phyloP scores from a whole-genome alignment of 208 protist genomes.

The Trypanosoma cruzi region DNA sequence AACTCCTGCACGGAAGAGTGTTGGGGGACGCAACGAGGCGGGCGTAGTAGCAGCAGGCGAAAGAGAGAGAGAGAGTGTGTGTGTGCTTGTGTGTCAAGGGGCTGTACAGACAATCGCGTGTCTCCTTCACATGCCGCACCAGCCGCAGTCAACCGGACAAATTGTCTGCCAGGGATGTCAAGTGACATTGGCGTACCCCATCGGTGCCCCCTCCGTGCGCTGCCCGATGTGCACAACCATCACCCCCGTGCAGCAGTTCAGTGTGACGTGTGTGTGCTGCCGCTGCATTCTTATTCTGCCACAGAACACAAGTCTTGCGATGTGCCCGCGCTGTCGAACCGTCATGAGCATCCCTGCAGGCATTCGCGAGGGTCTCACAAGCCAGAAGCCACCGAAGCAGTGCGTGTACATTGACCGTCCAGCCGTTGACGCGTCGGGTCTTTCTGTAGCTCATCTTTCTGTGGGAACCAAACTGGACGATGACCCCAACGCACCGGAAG shows the following conservation, averaged over 20 bases:
- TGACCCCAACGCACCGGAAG: constrained; percentile 26
- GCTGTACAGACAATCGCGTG: too few relatives aligned
- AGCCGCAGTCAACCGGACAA: constrained; percentile 70
- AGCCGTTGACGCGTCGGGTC: constrained; percentile 43
- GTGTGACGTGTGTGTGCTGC: constrained; percentile 81
- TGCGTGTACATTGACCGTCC: constrained; percentile 85
- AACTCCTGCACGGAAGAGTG: too few relatives aligned
- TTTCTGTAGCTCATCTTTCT: constrained; percentile 49
- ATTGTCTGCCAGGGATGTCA: constrained; percentile 79
- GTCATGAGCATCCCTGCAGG: constrained; percentile 83
- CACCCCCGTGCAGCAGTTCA: constrained; percentile 84
- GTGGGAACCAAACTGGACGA: constrained; percentile 82
- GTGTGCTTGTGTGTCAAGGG: too few relatives aligned
- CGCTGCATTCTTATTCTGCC: constrained; percentile 81
- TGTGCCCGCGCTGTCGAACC: constrained; percentile 83
- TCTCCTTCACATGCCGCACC: constrained; percentile 58
- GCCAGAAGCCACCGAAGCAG: constrained; percentile 64
- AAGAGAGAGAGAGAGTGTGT: too few relatives aligned
- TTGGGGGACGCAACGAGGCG: too few relatives aligned
- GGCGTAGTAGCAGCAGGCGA: too few relatives aligned
- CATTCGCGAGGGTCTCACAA: constrained; percentile 71
- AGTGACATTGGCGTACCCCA: constrained; percentile 82
- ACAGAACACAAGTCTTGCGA: constrained; percentile 84
- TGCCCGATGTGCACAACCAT: constrained; percentile 85
- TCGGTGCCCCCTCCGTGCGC: constrained; percentile 79